These are phyloP conservation scores for Silene uniflora DNA, from an alignment of 148 eudicot species.

Conservation along the genomic window DNA sequence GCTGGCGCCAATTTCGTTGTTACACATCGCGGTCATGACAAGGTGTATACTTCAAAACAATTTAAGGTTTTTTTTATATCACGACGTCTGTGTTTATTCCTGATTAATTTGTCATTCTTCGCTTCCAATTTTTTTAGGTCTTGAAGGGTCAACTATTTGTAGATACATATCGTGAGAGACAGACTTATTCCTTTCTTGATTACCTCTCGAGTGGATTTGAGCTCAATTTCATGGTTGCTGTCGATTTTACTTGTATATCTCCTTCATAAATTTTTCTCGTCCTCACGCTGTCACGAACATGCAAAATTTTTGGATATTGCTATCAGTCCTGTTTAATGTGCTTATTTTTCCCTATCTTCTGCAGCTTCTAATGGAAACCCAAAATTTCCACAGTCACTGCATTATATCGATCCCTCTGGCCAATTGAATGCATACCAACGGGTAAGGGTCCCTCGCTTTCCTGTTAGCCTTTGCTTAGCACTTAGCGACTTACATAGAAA, in stretches of 20 bases:
- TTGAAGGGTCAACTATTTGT: slow-evolving; percentile 60
- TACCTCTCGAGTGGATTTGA: slow-evolving; percentile 57
- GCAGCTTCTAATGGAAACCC: slow-evolving; percentile 78
- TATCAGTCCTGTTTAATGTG: background rate
- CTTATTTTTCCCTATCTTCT: background rate
- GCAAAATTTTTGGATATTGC: background rate
- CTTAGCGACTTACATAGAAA: too few relatives aligned
- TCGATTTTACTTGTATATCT: slow-evolving; percentile 68
- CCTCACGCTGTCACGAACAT: background rate
- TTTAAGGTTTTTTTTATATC: background rate
- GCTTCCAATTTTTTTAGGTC: slow-evolving; percentile 28
- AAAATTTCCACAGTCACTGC: slow-evolving; percentile 44
- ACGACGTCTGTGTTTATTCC: background rate
- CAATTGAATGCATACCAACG: slow-evolving; percentile 65
- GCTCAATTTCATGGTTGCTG: slow-evolving; percentile 46
- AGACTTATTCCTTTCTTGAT: slow-evolving; percentile 56
- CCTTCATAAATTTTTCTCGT: background rate
- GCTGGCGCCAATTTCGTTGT: slow-evolving; percentile 1
- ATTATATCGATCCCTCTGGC: slow-evolving; percentile 65
- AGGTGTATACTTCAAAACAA: background rate
- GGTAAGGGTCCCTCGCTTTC: slow-evolving; percentile 27
- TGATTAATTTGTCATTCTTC: background rate
- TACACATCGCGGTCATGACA: background rate
- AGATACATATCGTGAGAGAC: slow-evolving; percentile 30
- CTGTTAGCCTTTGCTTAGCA: background rate